A percentile compares a stretch with the other conserved stretches of the same genome.
Evolutionary conservation across 495 filamentous ascomycete genomes (phyloP).

Genomic region (Penicillium canescens): DNA sequence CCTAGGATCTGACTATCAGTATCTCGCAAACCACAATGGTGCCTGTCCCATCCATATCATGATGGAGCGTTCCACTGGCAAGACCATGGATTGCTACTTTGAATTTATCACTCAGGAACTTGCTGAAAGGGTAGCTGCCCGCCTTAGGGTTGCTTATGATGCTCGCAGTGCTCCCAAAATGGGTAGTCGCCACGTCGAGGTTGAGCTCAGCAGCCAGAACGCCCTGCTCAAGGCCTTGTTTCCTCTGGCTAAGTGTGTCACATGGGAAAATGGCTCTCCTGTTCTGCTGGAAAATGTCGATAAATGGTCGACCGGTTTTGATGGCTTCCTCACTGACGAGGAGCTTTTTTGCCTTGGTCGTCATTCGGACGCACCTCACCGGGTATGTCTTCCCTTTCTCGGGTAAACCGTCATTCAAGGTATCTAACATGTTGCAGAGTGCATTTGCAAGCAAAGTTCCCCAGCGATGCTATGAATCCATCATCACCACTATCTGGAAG

Average conservation of each 20-base stretch:
- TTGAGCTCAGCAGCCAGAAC: slow-evolving; percentile 60
- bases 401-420: neutral
- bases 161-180: slow-evolving; percentile 54
- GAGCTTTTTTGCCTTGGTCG: slow-evolving; percentile 67
- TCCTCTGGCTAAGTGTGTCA: slow-evolving; percentile 62
- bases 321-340: slow-evolving; percentile 67
- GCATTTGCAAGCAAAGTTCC: slow-evolving; percentile 63
- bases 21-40: slow-evolving; percentile 28
- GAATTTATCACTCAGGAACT: slow-evolving; percentile 60
- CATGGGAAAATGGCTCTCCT: slow-evolving; percentile 56
- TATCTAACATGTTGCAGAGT: slow-evolving; percentile 45
- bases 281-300: slow-evolving; percentile 39
- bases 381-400: slow-evolving; percentile 47
- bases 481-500: slow-evolving; percentile 75
- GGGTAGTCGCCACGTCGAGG: slow-evolving; percentile 63
- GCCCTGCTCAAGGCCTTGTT: slow-evolving; percentile 67
- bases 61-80: slow-evolving; percentile 76
- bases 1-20: slow-evolving; percentile 57
- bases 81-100: slow-evolving; percentile 75
- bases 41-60: slow-evolving; percentile 75
- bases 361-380: slow-evolving; percentile 65
- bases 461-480: slow-evolving; percentile 72
- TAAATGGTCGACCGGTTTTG: slow-evolving; percentile 65
- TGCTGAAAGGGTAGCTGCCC: slow-evolving; percentile 46
- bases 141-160: slow-evolving; percentile 43